Conservation (phyloP, 2,329 filamentous ascomycete genomes). For the Gyromitra esculenta region DNA sequence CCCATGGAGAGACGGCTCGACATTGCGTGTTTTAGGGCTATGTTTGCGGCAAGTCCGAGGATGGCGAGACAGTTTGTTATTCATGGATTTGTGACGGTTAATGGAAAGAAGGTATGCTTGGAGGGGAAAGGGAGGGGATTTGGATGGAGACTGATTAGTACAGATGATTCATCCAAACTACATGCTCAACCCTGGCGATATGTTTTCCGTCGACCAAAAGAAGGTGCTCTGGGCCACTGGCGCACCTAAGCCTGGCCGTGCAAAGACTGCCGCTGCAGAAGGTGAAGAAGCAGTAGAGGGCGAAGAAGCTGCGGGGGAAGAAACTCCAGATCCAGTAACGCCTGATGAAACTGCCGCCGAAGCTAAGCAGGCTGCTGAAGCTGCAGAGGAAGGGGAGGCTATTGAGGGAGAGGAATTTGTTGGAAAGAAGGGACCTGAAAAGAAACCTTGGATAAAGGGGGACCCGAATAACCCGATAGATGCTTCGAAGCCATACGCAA, state of each 20-base stretch:
- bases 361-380: conserved; percentile 44
- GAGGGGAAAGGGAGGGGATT: not conserved
- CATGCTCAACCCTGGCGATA: conserved; percentile 93
- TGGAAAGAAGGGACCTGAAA: conserved; percentile 32
- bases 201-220: conserved; percentile 95
- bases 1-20: conserved; percentile 91
- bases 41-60: conserved; percentile 92
- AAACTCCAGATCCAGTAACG: conserved; percentile 48
- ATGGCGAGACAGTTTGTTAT: conserved; percentile 95
- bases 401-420: conserved; percentile 21
- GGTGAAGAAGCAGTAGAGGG: conserved; percentile 42
- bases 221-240: conserved; percentile 90
- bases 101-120: conserved; percentile 82
- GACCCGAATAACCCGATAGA: conserved; percentile 81
- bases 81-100: conserved; percentile 92
- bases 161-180: conserved; percentile 94
- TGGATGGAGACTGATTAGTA: conserved; percentile 9
- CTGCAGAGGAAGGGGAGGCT: conserved; percentile 51
- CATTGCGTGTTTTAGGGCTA: conserved; percentile 89
- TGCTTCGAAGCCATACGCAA: conserved; percentile 81
- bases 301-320: conserved; percentile 54
- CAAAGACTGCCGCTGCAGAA: conserved; percentile 54
- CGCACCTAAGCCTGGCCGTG: conserved; percentile 52
- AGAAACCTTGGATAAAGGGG: conserved; percentile 58
- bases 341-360: conserved; percentile 47